A percentile compares a stretch with the other conserved stretches of the same genome.
phyloP scores from a whole-genome alignment of 495 filamentous ascomycete genomes.

The Daldinia grandis region DNA sequence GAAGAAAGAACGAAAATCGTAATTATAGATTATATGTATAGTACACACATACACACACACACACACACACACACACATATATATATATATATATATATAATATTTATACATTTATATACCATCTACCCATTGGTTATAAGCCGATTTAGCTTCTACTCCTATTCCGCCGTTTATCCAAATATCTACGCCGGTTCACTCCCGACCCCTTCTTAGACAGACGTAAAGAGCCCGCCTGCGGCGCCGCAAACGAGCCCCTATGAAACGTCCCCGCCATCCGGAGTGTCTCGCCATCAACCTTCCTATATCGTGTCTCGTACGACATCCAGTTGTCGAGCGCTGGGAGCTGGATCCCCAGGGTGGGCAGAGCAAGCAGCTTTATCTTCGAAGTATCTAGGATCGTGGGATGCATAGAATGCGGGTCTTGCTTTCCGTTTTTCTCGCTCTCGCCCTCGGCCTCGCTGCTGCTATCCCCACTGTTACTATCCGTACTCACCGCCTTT shows the following conservation, averaged over 20 bases:
- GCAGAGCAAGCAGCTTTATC: constrained; percentile 57
- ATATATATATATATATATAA: neutral
- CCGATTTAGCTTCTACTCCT: too few relatives aligned
- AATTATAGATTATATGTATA: too few relatives aligned
- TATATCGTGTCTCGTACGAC: constrained; percentile 58
- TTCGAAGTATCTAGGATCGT: constrained; percentile 21
- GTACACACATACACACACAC: too few relatives aligned
- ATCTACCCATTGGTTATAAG: too few relatives aligned
- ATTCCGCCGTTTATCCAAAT: neutral
- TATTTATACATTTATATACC: neutral
- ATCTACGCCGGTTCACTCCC: neutral
- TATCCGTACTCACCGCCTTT: neutral
- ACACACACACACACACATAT: too few relatives aligned
- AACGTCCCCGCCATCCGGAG: constrained; percentile 37
- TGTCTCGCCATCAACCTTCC: constrained; percentile 51
- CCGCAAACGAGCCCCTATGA: constrained; percentile 16
- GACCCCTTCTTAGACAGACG: neutral
- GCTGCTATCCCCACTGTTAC: neutral
- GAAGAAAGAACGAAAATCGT: too few relatives aligned
- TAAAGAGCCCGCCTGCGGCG: neutral
- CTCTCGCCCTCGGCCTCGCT: neutral
- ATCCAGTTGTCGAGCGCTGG: constrained; percentile 49
- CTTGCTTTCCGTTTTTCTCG: neutral
- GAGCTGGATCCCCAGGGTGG: constrained; percentile 56
- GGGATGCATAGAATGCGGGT: constrained; percentile 13